Percentiles rank a stretch among this genome's conserved stretches.
These are phyloP conservation scores for Edaphochlamys debaryana DNA, from an alignment of 139 green algal species.

Conservation along the genomic window DNA sequence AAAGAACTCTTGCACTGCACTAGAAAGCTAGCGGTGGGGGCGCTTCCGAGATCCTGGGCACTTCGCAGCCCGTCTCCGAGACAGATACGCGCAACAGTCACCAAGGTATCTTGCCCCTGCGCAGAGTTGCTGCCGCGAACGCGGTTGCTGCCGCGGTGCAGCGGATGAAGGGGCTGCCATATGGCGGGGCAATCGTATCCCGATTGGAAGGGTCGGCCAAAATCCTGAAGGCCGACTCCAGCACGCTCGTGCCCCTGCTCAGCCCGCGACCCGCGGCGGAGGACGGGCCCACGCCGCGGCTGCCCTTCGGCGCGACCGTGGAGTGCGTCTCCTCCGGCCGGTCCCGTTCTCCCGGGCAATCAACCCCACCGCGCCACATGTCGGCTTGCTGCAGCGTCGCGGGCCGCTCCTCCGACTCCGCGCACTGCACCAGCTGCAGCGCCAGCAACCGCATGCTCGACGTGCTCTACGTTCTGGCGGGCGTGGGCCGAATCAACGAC, in stretches of 20 bases:
- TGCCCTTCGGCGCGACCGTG: conserved; percentile 19
- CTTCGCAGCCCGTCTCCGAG: too few species aligned
- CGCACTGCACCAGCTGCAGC: neutral
- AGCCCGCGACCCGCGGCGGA: neutral
- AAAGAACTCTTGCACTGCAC: too few species aligned
- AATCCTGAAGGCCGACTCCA: neutral
- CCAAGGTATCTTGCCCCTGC: too few species aligned
- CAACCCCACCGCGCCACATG: too few species aligned
- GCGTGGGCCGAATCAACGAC: neutral
- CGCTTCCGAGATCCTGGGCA: too few species aligned
- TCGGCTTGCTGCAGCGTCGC: too few species aligned
- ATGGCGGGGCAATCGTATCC: conserved; percentile 24
- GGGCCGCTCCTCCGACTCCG: neutral
- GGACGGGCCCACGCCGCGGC: neutral
- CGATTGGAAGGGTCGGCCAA: conserved; percentile 10
- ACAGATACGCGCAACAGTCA: too few species aligned
- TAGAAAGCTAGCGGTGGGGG: too few species aligned
- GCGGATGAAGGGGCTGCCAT: neutral
- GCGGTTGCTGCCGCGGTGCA: too few species aligned
- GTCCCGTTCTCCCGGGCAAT: neutral
- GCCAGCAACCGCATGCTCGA: conserved; percentile 23
- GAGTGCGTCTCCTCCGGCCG: neutral
- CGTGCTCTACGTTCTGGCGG: conserved; percentile 41
- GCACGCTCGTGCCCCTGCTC: neutral
- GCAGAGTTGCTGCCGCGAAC: too few species aligned